Percentiles rank a stretch among this genome's conserved stretches.
phyloP scores from a whole-genome alignment of 257 asterid species.

The Galeopsis tetrahit region DNA sequence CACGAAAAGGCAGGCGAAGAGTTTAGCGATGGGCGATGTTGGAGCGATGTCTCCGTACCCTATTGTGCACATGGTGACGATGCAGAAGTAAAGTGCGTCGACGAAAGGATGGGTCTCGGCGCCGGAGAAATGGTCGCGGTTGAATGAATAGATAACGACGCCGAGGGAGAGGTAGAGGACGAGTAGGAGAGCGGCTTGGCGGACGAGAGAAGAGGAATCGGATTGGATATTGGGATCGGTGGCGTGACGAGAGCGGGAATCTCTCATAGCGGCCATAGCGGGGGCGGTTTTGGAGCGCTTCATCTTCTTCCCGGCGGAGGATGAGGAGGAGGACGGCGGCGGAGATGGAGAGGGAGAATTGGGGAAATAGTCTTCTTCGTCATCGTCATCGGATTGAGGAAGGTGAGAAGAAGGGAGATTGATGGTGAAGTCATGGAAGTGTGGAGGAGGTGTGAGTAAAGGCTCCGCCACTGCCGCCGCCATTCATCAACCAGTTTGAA shows the following conservation, averaged over 20 bases:
- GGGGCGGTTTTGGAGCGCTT: slow-evolving; percentile 58
- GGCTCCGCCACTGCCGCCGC: slow-evolving; percentile 36
- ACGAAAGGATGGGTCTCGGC: slow-evolving; percentile 52
- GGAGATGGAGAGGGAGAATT: slow-evolving; percentile 8
- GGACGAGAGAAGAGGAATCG: slow-evolving; percentile 37
- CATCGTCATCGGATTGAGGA: not conserved
- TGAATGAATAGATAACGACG: slow-evolving; percentile 46
- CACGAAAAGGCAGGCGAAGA: slow-evolving; percentile 57
- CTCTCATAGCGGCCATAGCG: slow-evolving; percentile 45
- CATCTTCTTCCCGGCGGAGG: slow-evolving; percentile 36
- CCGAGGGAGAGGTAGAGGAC: slow-evolving; percentile 53
- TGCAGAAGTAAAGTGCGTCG: slow-evolving; percentile 60
- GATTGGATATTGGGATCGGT: slow-evolving; percentile 1
- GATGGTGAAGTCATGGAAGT: slow-evolving; percentile 32
- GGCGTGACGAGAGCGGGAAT: slow-evolving; percentile 25
- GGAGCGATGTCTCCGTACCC: slow-evolving; percentile 71
- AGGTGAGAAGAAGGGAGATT: slow-evolving; percentile 21
- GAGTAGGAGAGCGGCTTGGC: slow-evolving; percentile 47
- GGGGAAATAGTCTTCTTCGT: not conserved
- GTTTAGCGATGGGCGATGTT: slow-evolving; percentile 41
- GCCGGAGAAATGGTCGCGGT: slow-evolving; percentile 56
- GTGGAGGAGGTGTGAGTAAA: slow-evolving; percentile 29
- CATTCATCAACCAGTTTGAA: slow-evolving; percentile 23
- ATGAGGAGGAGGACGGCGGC: slow-evolving; percentile 23
- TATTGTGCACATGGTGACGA: slow-evolving; percentile 69